Percentiles rank a stretch among this genome's conserved stretches.
phyloP scores from a whole-genome alignment of 2,329 filamentous ascomycete species.

The Xylaria sp. region DNA sequence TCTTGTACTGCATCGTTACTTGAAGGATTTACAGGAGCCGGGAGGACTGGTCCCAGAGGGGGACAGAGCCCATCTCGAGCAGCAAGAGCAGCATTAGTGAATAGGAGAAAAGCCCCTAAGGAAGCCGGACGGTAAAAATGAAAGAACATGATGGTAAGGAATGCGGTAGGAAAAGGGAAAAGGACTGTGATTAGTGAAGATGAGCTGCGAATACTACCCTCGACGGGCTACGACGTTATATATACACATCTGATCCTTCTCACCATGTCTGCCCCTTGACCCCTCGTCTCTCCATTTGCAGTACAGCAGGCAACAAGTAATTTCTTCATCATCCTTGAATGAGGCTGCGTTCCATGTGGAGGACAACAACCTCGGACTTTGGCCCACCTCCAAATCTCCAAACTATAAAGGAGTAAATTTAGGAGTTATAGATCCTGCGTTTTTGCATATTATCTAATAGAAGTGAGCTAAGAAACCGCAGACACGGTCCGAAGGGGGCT shows the following conservation, averaged over 20 bases:
- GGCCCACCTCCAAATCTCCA: not conserved
- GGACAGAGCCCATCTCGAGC: conserved; percentile 53
- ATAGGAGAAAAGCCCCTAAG: conserved; percentile 32
- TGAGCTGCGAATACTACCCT: not conserved
- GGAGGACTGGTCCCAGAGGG: conserved; percentile 57
- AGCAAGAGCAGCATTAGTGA: conserved; percentile 37
- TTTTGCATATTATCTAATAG: not conserved
- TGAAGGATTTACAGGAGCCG: conserved; percentile 51
- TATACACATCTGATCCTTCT: conserved; percentile 10
- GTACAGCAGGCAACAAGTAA: not conserved
- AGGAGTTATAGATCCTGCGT: not conserved
- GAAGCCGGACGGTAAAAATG: conserved; percentile 12
- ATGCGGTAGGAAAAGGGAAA: not conserved
- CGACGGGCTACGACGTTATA: not conserved
- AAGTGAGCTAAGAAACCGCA: not conserved
- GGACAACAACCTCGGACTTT: conserved; percentile 17
- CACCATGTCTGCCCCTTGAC: conserved; percentile 12
- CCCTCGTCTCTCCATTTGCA: not conserved
- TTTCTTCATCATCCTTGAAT: not conserved
- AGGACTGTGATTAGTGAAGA: not conserved
- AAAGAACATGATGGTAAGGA: conserved; percentile 13
- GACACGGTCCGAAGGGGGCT: not conserved
- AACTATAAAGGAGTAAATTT: not conserved
- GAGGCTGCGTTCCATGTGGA: conserved; percentile 10
- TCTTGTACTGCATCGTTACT: conserved; percentile 47